Conservation (phyloP, 495 filamentous ascomycete species). For the Cercophora sp. region DNA sequence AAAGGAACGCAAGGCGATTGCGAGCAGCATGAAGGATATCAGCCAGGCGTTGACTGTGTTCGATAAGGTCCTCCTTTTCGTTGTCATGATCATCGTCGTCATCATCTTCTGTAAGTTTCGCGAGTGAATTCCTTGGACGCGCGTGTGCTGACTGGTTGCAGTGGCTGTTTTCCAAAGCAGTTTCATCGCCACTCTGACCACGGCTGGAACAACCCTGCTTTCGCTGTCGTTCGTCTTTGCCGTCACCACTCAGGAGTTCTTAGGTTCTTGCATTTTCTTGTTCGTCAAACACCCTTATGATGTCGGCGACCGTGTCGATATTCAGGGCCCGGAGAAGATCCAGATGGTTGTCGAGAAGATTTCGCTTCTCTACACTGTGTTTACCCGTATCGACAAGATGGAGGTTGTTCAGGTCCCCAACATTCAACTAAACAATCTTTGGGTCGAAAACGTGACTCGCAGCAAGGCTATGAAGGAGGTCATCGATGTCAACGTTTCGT, state of each 20-base stretch:
- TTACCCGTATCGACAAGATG: constrained; percentile 75
- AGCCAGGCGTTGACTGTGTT: constrained; percentile 90
- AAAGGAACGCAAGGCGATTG: constrained; percentile 78
- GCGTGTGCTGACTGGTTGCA: constrained; percentile 13
- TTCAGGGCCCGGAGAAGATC: constrained; percentile 56
- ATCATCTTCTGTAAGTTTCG: constrained; percentile 73
- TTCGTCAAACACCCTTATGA: constrained; percentile 94
- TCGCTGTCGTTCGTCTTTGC: constrained; percentile 94
- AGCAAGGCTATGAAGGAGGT: constrained; percentile 89
- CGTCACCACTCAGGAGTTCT: constrained; percentile 84
- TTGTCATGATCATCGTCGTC: constrained; percentile 74
- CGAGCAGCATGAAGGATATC: constrained; percentile 92
- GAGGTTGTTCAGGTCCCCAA: constrained; percentile 89
- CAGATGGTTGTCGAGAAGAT: constrained; percentile 87
- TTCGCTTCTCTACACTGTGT: constrained; percentile 88
- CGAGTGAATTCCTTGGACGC: not conserved
- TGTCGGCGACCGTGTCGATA: constrained; percentile 89
- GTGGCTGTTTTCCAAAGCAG: constrained; percentile 81
- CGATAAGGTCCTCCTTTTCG: constrained; percentile 73
- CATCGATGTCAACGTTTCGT: constrained; percentile 72
- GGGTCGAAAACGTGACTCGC: constrained; percentile 89
- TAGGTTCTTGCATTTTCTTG: constrained; percentile 94
- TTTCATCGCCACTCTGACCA: constrained; percentile 83
- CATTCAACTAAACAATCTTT: constrained; percentile 80
- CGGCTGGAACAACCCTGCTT: constrained; percentile 90